phyloP scores from a whole-genome alignment of 257 asterid genomes.

The Asclepias syriaca region DNA sequence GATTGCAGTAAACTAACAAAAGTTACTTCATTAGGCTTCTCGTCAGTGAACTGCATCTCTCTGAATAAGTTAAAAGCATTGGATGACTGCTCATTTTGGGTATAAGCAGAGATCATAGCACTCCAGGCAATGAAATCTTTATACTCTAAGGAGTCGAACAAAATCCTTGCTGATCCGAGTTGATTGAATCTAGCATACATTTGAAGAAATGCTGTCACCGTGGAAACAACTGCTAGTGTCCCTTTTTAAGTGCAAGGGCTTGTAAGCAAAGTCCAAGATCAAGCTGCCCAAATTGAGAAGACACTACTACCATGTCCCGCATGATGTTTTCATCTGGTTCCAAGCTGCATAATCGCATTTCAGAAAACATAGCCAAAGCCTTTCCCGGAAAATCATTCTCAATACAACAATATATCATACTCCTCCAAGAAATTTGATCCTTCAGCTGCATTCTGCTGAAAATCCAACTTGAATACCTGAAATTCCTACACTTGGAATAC shows the following conservation, averaged over 20 bases:
- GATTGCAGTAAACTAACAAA: constrained; percentile 59
- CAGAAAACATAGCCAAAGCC: constrained; percentile 40
- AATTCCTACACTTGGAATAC: constrained; percentile 61
- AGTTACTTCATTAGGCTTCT: constrained; percentile 66
- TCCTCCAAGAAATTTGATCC: constrained; percentile 84
- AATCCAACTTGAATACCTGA: constrained; percentile 39
- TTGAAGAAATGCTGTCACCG: constrained; percentile 64
- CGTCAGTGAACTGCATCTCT: constrained; percentile 49
- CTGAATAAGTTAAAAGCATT: constrained; percentile 39
- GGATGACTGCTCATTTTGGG: constrained; percentile 39
- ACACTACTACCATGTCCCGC: constrained; percentile 43
- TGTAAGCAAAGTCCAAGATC: constrained; percentile 44
- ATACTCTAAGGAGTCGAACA: constrained; percentile 43
- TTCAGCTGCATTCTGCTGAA: constrained; percentile 41
- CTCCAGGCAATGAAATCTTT: constrained; percentile 82
- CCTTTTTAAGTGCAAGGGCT: constrained; percentile 47
- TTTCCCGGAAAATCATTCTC: constrained; percentile 35
- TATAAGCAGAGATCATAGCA: constrained; percentile 56
- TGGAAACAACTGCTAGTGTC: constrained; percentile 34
- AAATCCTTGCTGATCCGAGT: constrained; percentile 40
- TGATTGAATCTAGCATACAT: constrained; percentile 50
- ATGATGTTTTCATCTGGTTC: constrained; percentile 47
- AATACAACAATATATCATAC: constrained; percentile 44
- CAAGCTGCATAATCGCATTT: constrained; percentile 37
- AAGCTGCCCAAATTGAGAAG: constrained; percentile 34